Conservation (phyloP, 495 filamentous ascomycete genomes). For the Sordaria brevicollis region DNA sequence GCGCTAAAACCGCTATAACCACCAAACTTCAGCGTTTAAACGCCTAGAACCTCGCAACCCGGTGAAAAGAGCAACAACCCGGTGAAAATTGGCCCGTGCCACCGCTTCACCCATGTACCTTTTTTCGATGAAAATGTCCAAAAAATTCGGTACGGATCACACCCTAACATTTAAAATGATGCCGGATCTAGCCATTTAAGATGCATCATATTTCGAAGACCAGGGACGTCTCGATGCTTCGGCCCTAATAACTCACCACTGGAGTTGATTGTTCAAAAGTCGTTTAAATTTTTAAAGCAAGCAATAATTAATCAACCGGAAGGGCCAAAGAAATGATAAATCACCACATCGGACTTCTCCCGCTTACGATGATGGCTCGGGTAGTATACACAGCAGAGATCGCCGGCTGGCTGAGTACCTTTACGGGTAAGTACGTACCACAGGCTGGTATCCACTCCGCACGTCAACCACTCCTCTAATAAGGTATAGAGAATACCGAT, state of each 20-base stretch:
- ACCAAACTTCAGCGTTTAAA: too few species aligned
- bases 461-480: not conserved
- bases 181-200: not conserved
- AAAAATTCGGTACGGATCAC: too few species aligned
- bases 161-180: not conserved
- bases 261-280: not conserved
- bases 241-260: not conserved
- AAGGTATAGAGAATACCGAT: not conserved
- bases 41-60: too few species aligned
- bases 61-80: too few species aligned
- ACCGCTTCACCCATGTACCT: too few species aligned
- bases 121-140: too few species aligned
- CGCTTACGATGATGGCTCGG: too few species aligned
- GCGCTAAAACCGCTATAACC: too few species aligned
- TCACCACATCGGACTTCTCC: not conserved
- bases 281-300: not conserved
- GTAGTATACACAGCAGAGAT: too few species aligned
- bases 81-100: too few species aligned
- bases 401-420: not conserved
- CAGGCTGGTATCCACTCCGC: not conserved
- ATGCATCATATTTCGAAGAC: not conserved
- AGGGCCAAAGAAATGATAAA: too few species aligned
- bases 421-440: not conserved
- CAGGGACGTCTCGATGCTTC: not conserved
- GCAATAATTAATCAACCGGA: too few species aligned